These are phyloP conservation scores for Pilatotrama ljubarskyi DNA, from an alignment of 768 basidiomycete genomes.

Conservation along the genomic window DNA sequence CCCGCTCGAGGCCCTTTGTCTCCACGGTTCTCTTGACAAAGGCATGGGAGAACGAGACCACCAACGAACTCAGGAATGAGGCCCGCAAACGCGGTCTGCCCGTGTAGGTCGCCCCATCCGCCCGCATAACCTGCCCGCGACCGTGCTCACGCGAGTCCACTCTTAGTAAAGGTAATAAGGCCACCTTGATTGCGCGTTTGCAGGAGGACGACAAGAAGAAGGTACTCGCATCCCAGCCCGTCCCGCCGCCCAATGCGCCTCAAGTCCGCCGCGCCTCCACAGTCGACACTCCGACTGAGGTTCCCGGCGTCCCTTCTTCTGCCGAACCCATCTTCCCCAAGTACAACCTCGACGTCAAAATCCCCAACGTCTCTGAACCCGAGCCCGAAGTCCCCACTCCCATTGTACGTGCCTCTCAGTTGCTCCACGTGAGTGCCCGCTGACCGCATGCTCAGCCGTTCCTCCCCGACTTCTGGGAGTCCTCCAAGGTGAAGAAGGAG, in stretches of 20 bases:
- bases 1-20: slow-evolving; percentile 41
- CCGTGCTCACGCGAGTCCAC: slow-evolving; percentile 13
- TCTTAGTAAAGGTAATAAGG: slow-evolving; percentile 59
- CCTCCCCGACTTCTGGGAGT: slow-evolving; percentile 59
- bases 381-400: slow-evolving; percentile 47
- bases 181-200: slow-evolving; percentile 53
- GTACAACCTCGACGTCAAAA: slow-evolving; percentile 46
- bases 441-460: slow-evolving; percentile 47
- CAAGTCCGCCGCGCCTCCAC: slow-evolving; percentile 31
- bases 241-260: slow-evolving; percentile 10
- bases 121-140: background rate
- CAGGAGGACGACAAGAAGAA: slow-evolving; percentile 47
- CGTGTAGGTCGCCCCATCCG: slow-evolving; percentile 38
- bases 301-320: slow-evolving; percentile 46
- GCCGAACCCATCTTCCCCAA: slow-evolving; percentile 30
- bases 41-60: slow-evolving; percentile 54
- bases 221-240: slow-evolving; percentile 19
- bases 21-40: slow-evolving; percentile 58
- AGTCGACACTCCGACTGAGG: slow-evolving; percentile 24
- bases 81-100: slow-evolving; percentile 57
- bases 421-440: background rate
- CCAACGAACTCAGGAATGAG: slow-evolving; percentile 52
- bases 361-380: slow-evolving; percentile 57
- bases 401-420: slow-evolving; percentile 49
- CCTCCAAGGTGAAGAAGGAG: slow-evolving; percentile 40